Evolutionary conservation across 495 filamentous ascomycete species (phyloP).

Genomic region (Schizothecium vesticola): DNA sequence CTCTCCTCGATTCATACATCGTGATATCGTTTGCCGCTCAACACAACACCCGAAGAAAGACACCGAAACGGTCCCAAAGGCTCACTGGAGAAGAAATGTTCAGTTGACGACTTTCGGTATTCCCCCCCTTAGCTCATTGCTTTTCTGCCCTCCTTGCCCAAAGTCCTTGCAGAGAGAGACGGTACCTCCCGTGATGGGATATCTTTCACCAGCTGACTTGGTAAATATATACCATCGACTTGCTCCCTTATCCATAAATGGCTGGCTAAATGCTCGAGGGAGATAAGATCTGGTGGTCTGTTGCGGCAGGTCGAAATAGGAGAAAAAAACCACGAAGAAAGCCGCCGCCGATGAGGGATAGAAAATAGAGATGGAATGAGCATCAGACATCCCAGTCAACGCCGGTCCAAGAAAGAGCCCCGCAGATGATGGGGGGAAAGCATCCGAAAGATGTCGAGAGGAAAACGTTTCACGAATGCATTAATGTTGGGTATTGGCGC

Average conservation of each 20-base stretch:
- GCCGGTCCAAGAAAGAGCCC: conserved; percentile 24
- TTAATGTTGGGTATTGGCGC: conserved; percentile 49
- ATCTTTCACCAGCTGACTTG: neutral
- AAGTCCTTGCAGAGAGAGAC: neutral
- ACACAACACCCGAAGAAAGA: neutral
- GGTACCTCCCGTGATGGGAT: neutral
- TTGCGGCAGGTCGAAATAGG: conserved; percentile 10
- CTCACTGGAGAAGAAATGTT: neutral
- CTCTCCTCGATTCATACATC: neutral
- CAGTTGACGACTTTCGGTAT: neutral
- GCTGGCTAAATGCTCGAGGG: neutral
- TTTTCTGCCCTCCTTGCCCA: neutral
- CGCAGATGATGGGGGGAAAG: conserved; percentile 17
- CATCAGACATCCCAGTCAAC: conserved; percentile 27
- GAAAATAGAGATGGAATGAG: conserved; percentile 25
- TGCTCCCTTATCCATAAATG: neutral
- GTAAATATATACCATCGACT: neutral
- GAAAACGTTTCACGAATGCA: conserved; percentile 43
- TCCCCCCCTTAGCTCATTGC: neutral
- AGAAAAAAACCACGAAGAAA: neutral
- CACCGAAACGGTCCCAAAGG: neutral
- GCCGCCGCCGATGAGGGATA: conserved; percentile 12
- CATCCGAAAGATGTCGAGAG: conserved; percentile 25
- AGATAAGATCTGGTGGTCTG: neutral
- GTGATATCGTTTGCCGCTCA: neutral